Conservation (phyloP, 495 filamentous ascomycete species). For the Daldinia caldariorum region DNA sequence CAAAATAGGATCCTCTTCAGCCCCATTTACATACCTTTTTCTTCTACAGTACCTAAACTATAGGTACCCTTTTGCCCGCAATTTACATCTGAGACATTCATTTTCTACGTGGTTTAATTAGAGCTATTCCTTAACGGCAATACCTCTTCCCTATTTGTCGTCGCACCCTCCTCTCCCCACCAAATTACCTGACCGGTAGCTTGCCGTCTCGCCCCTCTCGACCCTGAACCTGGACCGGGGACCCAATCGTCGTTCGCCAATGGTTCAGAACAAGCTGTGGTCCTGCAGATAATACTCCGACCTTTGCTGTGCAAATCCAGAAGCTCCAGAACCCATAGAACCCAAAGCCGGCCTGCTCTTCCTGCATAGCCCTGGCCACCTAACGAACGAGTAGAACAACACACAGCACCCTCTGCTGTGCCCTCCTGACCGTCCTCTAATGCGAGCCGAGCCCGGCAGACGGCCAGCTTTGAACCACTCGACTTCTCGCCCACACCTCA, state of each 20-base stretch:
- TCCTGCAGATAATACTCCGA: constrained; percentile 49
- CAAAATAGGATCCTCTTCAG: constrained; percentile 1
- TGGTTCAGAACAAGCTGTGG: constrained; percentile 39
- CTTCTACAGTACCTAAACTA: background rate
- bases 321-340: constrained; percentile 27
- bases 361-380: constrained; percentile 35
- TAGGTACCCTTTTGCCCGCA: constrained; percentile 11
- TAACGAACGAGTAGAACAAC: constrained; percentile 33
- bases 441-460: constrained; percentile 44
- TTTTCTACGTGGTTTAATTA: constrained; percentile 36
- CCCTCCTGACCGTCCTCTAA: constrained; percentile 41
- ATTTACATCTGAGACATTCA: constrained; percentile 38
- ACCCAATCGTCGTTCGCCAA: constrained; percentile 38
- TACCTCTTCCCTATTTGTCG: constrained; percentile 37
- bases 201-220: constrained; percentile 29
- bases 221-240: constrained; percentile 38
- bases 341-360: constrained; percentile 19
- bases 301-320: constrained; percentile 46
- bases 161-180: constrained; percentile 24
- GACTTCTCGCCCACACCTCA: constrained; percentile 39
- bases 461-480: constrained; percentile 35
- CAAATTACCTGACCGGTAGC: constrained; percentile 37
- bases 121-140: constrained; percentile 21
- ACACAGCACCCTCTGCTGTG: constrained; percentile 32
- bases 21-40: background rate